Base-by-base conservation (phyloP, 2,329 filamentous ascomycete species). In the Paraphaeosphaeria sporulosa region DNA sequence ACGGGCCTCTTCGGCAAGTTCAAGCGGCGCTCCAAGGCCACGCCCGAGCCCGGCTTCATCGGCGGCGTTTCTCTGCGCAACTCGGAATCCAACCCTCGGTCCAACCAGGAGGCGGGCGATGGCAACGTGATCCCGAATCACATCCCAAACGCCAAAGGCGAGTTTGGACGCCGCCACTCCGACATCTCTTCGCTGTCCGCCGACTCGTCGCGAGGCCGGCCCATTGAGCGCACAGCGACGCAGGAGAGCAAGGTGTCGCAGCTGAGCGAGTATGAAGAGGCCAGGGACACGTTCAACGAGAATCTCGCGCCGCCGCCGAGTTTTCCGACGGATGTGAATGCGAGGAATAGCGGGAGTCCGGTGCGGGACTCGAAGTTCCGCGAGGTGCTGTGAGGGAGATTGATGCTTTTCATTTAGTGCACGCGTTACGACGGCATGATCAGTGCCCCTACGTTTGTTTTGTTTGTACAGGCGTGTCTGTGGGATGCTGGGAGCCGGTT, bases 181-280 rank as follows among this genome's bases (percentile, higher is more conserved):
- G 71, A 75, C 34, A 66, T 78, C 30, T 78, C 76, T 23, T 78
- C 77, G n/a, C 53, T 79, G 17, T 76, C 71, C 13, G 68, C 60
- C 21, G 52, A 59, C 30, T 64, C 65, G 42, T 52, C 44, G 48
- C 59, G 75, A 60, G 69, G 71, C n/a, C 68, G 73, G 13, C n/a
- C 23, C 1, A 12, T 50, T 10, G 56, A 58, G 40, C 50, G 56
- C 6, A 53, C 40, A 8, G 40, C 27, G 30, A 47, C 58, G 38
- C 7, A 36, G 3, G 34, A 38, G 15, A 30, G 46, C n/a, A 34
- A 57, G n/a, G 47, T 34, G 4, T 50, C 46, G 15, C 23, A 40
- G 23, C 36, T 43, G 55, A 71, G 83, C 6, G 82, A 85, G 46
- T 83, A 84, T 56, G 84, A 87, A 58, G 85, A 87, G 73, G 83